These are phyloP conservation scores for Myotisia sp. DNA, from an alignment of 2,329 filamentous ascomycete genomes.

Conservation along the genomic window DNA sequence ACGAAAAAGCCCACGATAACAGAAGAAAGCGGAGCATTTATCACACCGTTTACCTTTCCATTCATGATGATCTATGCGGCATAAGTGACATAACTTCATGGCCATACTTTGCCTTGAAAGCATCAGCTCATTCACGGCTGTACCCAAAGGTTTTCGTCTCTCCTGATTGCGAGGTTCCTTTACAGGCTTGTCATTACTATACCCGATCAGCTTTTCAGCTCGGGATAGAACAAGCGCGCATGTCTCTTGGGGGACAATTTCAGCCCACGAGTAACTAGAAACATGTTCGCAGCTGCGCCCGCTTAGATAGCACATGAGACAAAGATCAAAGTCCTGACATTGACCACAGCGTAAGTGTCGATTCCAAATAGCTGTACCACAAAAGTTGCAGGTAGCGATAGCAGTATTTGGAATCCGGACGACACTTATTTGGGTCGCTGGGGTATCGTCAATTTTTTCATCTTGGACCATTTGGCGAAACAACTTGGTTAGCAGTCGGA, in stretches of 20 bases:
- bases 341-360: slow-evolving; percentile 24
- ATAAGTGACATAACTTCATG: slow-evolving; percentile 22
- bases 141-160: slow-evolving; percentile 16
- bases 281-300: slow-evolving; percentile 24
- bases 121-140: slow-evolving; percentile 20
- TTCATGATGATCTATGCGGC: slow-evolving; percentile 22
- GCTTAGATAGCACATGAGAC: slow-evolving; percentile 23
- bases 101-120: slow-evolving; percentile 15
- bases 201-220: slow-evolving; percentile 15
- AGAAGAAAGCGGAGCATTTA: slow-evolving; percentile 24
- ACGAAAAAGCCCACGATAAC: slow-evolving; percentile 23
- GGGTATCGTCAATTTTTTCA: slow-evolving; percentile 17
- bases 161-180: slow-evolving; percentile 10
- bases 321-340: slow-evolving; percentile 25
- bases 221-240: slow-evolving; percentile 17
- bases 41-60: slow-evolving; percentile 24
- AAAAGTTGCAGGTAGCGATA: slow-evolving; percentile 25
- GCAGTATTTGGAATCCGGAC: slow-evolving; percentile 20
- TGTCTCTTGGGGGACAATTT: slow-evolving; percentile 19
- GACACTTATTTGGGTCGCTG: slow-evolving; percentile 15
- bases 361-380: slow-evolving; percentile 26
- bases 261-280: slow-evolving; percentile 22
- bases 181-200: slow-evolving; percentile 3
- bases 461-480: slow-evolving; percentile 22
- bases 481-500: slow-evolving; percentile 17